Evolutionary conservation across 768 basidiomycete species (phyloP), one percentile per base, ranked within the genome.

Genomic region (Rubroboletus satanas): DNA sequence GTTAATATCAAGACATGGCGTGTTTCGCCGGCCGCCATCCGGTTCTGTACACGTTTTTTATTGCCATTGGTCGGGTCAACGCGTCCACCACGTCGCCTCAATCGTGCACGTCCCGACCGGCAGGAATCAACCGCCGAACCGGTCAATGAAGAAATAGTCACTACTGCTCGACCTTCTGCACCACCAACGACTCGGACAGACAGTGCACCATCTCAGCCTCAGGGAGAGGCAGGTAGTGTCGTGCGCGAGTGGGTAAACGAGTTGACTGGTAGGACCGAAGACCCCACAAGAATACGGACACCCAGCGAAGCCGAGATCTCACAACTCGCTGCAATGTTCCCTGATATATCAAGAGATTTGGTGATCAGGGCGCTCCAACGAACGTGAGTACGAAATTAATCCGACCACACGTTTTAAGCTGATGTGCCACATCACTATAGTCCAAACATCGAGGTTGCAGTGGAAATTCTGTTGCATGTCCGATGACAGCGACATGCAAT

Each of bases 201-300:
- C 42, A 47, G 50, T 8, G 62, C 56, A 35, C 58, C 61, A 11
- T 18, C 54, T 35, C 60, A 60, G 50, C 66, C 62, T 37, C 63
- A 61, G 10, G 64, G 61, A 39, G 65, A 63, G 43, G 60, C 71
- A 12, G 70, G 72, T 18, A 70, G 71, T 41, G 84, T 89, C 23
- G 76, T 91, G 67, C 79, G 85, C 48, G 86, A 88, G 65, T 90
- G 88, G 88, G 85, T 91, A 28, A 78, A 89, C 55, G 88, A 89
- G 60, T 70, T 93, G 61, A 89, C 88, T 2, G 88, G 90, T 6
- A 71, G 84, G 52, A 68, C 77, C 29, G 81, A 80, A 18, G 78
- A 79, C 43, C 73, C 77, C 18, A 77, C 80, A 31, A 83, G 84
- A 21, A 77, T 90, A 49, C 78, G 89, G 39, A 83, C 84, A 11